Conservation (phyloP, 176 grass and related monocot species). For the Thinopyrum elongatum region DNA sequence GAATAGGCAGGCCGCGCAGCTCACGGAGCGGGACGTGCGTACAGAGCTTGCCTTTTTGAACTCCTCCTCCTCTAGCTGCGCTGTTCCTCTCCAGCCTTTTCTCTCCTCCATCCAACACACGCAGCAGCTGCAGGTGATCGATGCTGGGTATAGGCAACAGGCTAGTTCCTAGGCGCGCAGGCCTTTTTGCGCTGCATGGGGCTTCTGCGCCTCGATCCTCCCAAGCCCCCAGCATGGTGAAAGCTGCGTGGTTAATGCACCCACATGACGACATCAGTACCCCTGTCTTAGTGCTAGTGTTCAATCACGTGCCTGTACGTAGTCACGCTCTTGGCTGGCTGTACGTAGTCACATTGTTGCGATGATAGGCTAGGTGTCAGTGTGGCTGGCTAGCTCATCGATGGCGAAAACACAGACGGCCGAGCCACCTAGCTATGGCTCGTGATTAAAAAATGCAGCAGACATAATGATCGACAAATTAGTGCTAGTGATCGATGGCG, state of each 20-base stretch:
- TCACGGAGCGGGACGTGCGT: neutral
- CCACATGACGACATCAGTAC: neutral
- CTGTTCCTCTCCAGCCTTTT: neutral
- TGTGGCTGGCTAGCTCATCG: neutral
- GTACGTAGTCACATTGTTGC: neutral
- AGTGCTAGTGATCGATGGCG: too few species aligned
- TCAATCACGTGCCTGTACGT: neutral
- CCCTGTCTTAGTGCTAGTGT: neutral
- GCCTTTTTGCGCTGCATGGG: neutral
- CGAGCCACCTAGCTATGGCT: neutral
- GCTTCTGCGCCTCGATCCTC: neutral
- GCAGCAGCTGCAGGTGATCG: neutral
- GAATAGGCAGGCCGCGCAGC: neutral
- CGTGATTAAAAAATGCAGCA: neutral
- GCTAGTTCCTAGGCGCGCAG: neutral
- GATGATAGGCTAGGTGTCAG: neutral
- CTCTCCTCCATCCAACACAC: neutral
- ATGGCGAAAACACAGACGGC: neutral
- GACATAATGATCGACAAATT: too few species aligned
- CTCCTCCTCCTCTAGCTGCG: neutral
- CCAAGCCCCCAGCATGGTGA: slow-evolving; percentile 3
- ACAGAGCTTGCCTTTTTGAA: neutral
- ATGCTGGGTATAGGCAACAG: neutral
- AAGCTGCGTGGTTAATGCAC: neutral
- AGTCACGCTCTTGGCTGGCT: too few species aligned